A percentile compares a stretch with the other conserved stretches of the same genome.
phyloP scores from a whole-genome alignment of 2,329 filamentous ascomycete species.

The Hysterium pulicare region DNA sequence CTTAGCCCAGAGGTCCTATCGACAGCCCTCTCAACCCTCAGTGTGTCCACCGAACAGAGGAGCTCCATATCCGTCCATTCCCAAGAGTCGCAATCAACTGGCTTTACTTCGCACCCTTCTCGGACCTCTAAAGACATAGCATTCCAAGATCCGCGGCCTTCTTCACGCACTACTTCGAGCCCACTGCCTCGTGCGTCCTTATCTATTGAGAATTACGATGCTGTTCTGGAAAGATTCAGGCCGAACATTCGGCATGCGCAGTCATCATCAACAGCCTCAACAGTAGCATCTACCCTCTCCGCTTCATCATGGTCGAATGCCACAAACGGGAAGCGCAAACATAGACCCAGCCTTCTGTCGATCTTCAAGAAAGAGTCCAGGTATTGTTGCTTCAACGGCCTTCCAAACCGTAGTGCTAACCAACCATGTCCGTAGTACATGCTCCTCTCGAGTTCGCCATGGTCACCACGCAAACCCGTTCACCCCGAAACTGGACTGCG shows the following conservation, averaged over 20 bases:
- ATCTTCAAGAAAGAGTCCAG: conserved; percentile 31
- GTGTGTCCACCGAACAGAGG: conserved; percentile 26
- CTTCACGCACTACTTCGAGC: conserved; percentile 14
- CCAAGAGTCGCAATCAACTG: conserved; percentile 33
- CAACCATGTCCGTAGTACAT: conserved; percentile 15
- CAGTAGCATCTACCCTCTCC: conserved; percentile 19
- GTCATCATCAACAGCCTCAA: conserved; percentile 23
- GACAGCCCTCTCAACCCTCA: conserved; percentile 28
- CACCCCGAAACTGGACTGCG: conserved; percentile 26
- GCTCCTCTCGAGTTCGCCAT: conserved; percentile 23
- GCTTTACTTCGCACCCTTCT: conserved; percentile 31
- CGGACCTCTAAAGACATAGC: conserved; percentile 30
- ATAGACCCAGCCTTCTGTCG: conserved; percentile 27
- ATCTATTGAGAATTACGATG: conserved; percentile 15
- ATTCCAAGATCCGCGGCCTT: conserved; percentile 16
- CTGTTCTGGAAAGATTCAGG: conserved; percentile 14
- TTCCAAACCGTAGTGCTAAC: conserved; percentile 13
- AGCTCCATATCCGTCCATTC: conserved; percentile 35
- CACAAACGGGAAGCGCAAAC: conserved; percentile 21
- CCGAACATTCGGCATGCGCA: conserved; percentile 16
- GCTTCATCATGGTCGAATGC: conserved; percentile 15
- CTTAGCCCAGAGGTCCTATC: conserved; percentile 22
- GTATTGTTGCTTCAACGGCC: conserved; percentile 11
- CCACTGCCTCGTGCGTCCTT: conserved; percentile 14
- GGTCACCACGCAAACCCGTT: conserved; percentile 21